Evolutionary conservation across 2,329 filamentous ascomycete species (phyloP).

Genomic region (Sarocladium strictum): DNA sequence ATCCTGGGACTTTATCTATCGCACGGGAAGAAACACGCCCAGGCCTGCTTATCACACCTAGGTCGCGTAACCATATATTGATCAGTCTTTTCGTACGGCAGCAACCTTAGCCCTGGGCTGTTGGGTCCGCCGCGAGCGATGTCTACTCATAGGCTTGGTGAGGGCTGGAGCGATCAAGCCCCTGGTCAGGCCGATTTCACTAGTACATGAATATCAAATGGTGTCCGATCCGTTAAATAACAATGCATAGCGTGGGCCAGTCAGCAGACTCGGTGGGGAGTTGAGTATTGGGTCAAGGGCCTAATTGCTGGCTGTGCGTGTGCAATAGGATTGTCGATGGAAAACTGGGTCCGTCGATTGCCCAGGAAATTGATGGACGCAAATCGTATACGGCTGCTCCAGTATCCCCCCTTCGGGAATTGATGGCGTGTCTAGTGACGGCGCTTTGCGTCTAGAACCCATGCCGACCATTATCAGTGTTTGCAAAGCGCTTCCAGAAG

Average conservation of each 20-base stretch:
- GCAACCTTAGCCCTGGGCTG: background rate
- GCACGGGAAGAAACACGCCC: background rate
- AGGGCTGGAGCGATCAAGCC: background rate
- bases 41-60: background rate
- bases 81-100: background rate
- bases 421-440: background rate
- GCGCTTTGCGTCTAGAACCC: background rate
- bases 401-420: background rate
- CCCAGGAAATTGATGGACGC: constrained; percentile 7
- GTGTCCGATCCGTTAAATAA: constrained; percentile 5
- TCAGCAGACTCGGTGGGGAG: background rate
- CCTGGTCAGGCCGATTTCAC: constrained; percentile 6
- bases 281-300: background rate
- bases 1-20: background rate
- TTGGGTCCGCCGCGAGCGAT: background rate
- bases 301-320: background rate
- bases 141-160: background rate
- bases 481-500: background rate
- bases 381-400: constrained; percentile 1
- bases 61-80: background rate
- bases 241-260: background rate
- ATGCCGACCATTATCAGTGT: no score
- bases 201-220: background rate
- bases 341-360: constrained; percentile 2
- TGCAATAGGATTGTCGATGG: background rate